Conservation (phyloP, 441 rosid species). For the Syzygium malaccense region DNA sequence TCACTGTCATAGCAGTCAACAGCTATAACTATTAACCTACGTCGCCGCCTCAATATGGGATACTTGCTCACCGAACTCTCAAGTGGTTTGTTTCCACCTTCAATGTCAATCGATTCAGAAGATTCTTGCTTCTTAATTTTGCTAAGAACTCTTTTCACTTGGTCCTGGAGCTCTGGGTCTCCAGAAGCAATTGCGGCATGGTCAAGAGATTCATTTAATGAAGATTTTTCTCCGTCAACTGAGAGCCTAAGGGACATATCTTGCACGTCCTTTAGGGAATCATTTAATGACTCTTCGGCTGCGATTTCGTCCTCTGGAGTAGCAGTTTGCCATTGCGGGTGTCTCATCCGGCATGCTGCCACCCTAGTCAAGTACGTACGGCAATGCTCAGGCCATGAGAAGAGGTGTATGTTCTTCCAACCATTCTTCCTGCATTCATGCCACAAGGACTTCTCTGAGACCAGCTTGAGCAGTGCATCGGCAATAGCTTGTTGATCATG, state of each 20-base stretch:
- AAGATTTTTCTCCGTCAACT: constrained; percentile 76
- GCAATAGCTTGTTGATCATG: constrained; percentile 86
- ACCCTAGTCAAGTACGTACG: constrained; percentile 94
- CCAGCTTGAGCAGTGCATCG: constrained; percentile 80
- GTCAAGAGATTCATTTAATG: constrained; percentile 51
- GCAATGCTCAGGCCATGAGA: constrained; percentile 98
- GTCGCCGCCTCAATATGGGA: constrained; percentile 74
- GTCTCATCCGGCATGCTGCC: constrained; percentile 91
- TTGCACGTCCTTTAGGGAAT: constrained; percentile 84
- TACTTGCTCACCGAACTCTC: constrained; percentile 55
- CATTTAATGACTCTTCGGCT: constrained; percentile 62
- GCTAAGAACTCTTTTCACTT: constrained; percentile 63
- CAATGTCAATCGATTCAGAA: constrained; percentile 26
- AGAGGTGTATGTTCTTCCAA: constrained; percentile 93
- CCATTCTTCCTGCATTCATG: constrained; percentile 80
- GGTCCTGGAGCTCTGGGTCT: constrained; percentile 48
- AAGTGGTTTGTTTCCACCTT: constrained; percentile 35
- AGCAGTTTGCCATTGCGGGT: constrained; percentile 92
- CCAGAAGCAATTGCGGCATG: constrained; percentile 23
- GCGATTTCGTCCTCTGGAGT: constrained; percentile 64
- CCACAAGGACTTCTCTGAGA: constrained; percentile 93
- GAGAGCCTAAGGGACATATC: constrained; percentile 96
- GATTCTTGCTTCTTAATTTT: constrained; percentile 54
- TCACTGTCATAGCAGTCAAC: constrained; percentile 62
- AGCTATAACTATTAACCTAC: constrained; percentile 63